Evolutionary conservation across 2,329 filamentous ascomycete genomes (phyloP).

Genomic region (Aplosporella prunicola): DNA sequence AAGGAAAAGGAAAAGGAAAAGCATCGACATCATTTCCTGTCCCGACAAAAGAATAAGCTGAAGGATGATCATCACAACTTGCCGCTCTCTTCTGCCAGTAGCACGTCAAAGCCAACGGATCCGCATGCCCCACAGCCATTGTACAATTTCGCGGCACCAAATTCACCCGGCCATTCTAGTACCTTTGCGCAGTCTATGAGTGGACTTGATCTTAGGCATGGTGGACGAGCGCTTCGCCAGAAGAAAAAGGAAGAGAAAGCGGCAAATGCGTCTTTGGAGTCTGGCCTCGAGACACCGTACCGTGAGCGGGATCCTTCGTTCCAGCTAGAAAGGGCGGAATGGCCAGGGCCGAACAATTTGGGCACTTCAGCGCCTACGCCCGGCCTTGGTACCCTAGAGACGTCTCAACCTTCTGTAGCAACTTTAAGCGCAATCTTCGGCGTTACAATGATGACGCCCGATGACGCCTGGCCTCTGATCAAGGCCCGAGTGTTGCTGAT

Average conservation of each 20-base stretch:
- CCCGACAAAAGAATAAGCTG: slow-evolving; percentile 68
- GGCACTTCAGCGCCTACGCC: slow-evolving; percentile 17
- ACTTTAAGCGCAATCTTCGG: slow-evolving; percentile 39
- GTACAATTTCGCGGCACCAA: slow-evolving; percentile 68
- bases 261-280: slow-evolving; percentile 29
- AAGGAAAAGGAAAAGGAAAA: slow-evolving; percentile 63
- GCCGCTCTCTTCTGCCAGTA: slow-evolving; percentile 64
- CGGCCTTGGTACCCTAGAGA: slow-evolving; percentile 13
- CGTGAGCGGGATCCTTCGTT: slow-evolving; percentile 30
- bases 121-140: slow-evolving; percentile 65
- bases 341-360: slow-evolving; percentile 22
- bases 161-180: slow-evolving; percentile 57
- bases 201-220: slow-evolving; percentile 68
- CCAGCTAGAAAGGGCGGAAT: slow-evolving; percentile 29
- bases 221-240: slow-evolving; percentile 65
- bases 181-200: slow-evolving; percentile 77
- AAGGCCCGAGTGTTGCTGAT: slow-evolving; percentile 67
- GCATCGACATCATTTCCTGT: slow-evolving; percentile 67
- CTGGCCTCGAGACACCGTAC: slow-evolving; percentile 23
- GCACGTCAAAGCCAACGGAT: slow-evolving; percentile 67
- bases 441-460: slow-evolving; percentile 41
- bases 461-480: slow-evolving; percentile 75
- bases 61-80: slow-evolving; percentile 62
- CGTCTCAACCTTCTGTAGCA: slow-evolving; percentile 23
- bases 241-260: slow-evolving; percentile 52